Conservation (phyloP, 208 protist genomes). For the Acanthamoeba castellanii region DNA sequence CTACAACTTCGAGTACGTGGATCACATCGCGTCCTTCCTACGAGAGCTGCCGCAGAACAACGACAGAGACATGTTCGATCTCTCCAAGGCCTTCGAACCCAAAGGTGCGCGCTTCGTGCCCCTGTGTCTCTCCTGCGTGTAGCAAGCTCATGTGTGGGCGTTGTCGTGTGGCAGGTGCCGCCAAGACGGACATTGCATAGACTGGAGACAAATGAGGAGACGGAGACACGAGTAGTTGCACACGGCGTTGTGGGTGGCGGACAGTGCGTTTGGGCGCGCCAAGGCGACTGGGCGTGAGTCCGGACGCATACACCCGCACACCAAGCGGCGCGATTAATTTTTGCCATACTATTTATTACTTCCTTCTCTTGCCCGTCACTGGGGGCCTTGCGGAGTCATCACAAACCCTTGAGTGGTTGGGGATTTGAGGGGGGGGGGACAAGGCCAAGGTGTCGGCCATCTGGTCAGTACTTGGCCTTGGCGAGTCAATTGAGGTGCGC, state of each 20-base stretch:
- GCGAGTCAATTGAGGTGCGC: conserved; percentile 51
- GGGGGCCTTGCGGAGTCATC: too few relatives aligned
- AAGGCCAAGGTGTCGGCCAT: not conserved
- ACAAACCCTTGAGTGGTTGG: too few relatives aligned
- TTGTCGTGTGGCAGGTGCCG: not conserved
- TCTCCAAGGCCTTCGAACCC: conserved; percentile 51
- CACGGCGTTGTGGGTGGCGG: too few relatives aligned
- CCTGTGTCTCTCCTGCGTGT: not conserved
- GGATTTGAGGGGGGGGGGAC: too few relatives aligned
- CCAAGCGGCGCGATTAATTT: too few relatives aligned
- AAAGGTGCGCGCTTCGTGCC: not conserved
- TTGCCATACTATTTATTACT: too few relatives aligned
- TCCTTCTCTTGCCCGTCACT: too few relatives aligned
- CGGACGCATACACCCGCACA: too few relatives aligned
- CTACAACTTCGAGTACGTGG: conserved; percentile 73
- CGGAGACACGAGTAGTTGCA: too few relatives aligned
- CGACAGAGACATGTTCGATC: conserved; percentile 73
- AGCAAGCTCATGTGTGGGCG: not conserved
- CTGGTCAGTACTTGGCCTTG: conserved; percentile 16
- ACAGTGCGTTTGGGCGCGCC: too few relatives aligned
- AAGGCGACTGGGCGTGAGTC: too few relatives aligned
- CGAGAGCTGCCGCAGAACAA: conserved; percentile 63
- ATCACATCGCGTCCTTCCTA: conserved; percentile 63
- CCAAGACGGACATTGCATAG: conserved; percentile 6
- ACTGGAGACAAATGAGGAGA: not conserved